Conservation (phyloP, 179 eudicot species). For the Vitellaria paradoxa region DNA sequence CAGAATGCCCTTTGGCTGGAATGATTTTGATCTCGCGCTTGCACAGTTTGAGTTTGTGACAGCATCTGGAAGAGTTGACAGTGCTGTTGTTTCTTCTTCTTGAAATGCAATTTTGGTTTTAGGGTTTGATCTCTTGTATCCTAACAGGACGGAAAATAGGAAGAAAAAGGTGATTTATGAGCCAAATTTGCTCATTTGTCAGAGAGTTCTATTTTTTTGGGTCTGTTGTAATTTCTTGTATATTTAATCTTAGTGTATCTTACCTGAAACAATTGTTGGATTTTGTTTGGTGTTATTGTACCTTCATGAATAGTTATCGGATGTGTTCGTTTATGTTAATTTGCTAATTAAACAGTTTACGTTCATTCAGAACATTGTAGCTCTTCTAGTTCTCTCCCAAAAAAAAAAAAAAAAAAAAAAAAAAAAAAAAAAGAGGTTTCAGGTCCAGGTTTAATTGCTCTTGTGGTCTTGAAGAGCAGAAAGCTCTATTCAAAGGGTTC, state of each 20-base stretch:
- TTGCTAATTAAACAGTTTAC: not conserved
- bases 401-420: too few relatives aligned
- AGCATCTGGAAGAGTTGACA: too few relatives aligned
- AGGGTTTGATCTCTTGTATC: constrained; percentile 1
- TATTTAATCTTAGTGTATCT: too few relatives aligned
- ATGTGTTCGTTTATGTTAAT: too few relatives aligned
- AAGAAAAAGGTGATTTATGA: not conserved
- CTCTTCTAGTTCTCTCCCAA: not conserved
- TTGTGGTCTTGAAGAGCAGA: too few relatives aligned
- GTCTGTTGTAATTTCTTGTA: not conserved
- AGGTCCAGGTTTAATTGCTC: too few relatives aligned
- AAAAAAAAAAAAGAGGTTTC: too few relatives aligned
- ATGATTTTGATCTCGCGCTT: constrained; percentile 6
- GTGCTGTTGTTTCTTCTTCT: constrained; percentile 1
- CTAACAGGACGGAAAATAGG: not conserved
- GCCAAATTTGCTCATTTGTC: not conserved
- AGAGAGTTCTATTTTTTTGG: not conserved
- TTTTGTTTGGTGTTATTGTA: too few relatives aligned
- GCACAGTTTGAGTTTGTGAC: not conserved
- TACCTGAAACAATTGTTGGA: too few relatives aligned
- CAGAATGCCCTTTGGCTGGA: not conserved
- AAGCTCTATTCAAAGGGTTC: too few relatives aligned
- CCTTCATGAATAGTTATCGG: too few relatives aligned
- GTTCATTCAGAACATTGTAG: not conserved
- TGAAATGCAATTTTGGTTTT: constrained; percentile 23